Evolutionary conservation across 2,329 filamentous ascomycete species (phyloP).

Genomic region (Pseudopithomyces maydicus): DNA sequence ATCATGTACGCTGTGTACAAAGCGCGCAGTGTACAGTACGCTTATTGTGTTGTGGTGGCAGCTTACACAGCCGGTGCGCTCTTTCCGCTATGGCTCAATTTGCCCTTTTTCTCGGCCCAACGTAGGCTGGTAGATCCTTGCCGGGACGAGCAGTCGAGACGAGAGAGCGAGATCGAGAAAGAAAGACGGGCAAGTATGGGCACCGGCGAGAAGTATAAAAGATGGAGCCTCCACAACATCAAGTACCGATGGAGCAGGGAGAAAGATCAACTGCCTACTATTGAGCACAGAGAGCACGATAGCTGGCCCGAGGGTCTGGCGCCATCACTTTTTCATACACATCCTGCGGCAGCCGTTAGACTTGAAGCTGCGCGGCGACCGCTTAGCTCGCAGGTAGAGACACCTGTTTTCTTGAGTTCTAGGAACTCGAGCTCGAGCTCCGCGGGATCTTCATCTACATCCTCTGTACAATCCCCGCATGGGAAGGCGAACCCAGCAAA

Average conservation of each 20-base stretch:
- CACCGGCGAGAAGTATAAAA: conserved; percentile 18
- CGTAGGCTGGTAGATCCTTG: conserved; percentile 58
- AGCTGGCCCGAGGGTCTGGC: conserved; percentile 34
- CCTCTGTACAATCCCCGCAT: neutral
- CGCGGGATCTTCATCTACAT: neutral
- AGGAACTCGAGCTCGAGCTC: neutral
- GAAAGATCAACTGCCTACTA: conserved; percentile 27
- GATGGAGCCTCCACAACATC: conserved; percentile 24
- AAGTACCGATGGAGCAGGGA: conserved; percentile 27
- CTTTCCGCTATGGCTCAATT: conserved; percentile 61
- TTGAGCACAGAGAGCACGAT: conserved; percentile 38
- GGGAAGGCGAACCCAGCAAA: neutral
- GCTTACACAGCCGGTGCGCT: conserved; percentile 57
- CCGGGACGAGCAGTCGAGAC: conserved; percentile 35
- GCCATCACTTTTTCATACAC: neutral
- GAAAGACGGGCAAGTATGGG: conserved; percentile 24
- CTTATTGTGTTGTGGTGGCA: conserved; percentile 59
- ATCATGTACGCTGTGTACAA: conserved; percentile 56
- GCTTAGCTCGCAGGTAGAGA: conserved; percentile 3
- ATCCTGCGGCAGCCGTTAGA: neutral
- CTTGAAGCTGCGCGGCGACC: neutral
- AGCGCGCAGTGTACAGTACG: conserved; percentile 50
- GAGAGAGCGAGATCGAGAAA: conserved; percentile 29
- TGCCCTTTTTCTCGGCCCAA: conserved; percentile 47
- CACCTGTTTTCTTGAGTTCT: conserved; percentile 3